A percentile compares a stretch with the other conserved stretches of the same genome.
phyloP scores from a whole-genome alignment of 2,329 filamentous ascomycete genomes.

The Curvularia sp. region DNA sequence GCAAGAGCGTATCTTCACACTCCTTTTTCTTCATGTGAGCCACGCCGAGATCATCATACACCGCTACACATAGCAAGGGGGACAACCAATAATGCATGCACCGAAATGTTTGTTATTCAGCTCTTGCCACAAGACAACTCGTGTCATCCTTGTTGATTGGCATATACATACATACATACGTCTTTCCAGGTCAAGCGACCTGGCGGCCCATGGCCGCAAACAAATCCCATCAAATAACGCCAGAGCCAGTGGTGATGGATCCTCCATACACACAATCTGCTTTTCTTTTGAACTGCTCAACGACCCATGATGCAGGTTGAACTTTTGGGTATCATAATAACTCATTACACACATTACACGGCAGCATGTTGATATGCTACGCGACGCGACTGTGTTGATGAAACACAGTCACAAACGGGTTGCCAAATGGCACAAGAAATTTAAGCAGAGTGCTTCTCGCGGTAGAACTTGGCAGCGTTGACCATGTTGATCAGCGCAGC shows the following conservation, averaged over 20 bases:
- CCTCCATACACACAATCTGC: conserved; percentile 39
- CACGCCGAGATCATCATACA: neutral
- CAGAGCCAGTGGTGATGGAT: conserved; percentile 38
- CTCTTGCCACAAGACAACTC: conserved; percentile 3
- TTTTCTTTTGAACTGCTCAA: conserved; percentile 36
- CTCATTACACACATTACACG: conserved; percentile 51
- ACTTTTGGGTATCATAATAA: conserved; percentile 54
- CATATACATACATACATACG: conserved; percentile 1
- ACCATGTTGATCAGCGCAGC: conserved; percentile 95
- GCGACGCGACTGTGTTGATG: conserved; percentile 41
- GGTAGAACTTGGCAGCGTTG: conserved; percentile 96
- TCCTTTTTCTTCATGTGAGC: neutral
- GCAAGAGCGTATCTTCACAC: neutral
- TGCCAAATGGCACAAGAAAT: conserved; percentile 36
- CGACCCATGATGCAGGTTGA: conserved; percentile 52
- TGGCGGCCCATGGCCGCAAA: conserved; percentile 6
- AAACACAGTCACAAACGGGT: conserved; percentile 32
- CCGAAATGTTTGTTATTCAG: neutral
- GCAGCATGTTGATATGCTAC: conserved; percentile 51
- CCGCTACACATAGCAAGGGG: too few species aligned
- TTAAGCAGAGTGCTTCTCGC: conserved; percentile 79
- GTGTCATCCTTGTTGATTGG: conserved; percentile 1
- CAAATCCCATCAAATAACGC: conserved; percentile 10
- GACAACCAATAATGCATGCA: neutral
- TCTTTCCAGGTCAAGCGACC: conserved; percentile 5